These are phyloP conservation scores for Heterobasidion annosum DNA, from an alignment of 1,284 basidiomycete genomes.

Conservation along the genomic window DNA sequence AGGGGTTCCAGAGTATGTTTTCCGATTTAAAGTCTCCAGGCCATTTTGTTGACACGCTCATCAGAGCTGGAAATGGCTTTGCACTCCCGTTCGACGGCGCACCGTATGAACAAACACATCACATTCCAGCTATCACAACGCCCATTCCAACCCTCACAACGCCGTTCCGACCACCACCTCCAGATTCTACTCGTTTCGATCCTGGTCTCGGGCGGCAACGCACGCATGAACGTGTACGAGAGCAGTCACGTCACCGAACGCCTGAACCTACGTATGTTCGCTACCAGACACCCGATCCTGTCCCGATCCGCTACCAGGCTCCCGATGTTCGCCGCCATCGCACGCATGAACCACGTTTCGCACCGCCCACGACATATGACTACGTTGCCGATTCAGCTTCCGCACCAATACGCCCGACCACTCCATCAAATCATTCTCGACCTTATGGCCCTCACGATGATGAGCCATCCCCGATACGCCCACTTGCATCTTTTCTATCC, in stretches of 20 bases:
- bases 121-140: slow-evolving; percentile 6
- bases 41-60: background rate
- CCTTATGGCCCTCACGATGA: slow-evolving; percentile 3
- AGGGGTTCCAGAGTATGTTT: background rate
- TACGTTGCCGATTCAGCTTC: background rate
- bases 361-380: background rate
- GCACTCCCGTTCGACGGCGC: slow-evolving; percentile 5
- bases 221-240: slow-evolving; percentile 2
- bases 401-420: slow-evolving; percentile 6
- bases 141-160: slow-evolving; percentile 7
- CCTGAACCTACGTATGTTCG: background rate
- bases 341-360: background rate
- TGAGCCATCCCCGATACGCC: slow-evolving; percentile 18
- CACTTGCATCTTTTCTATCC: slow-evolving; percentile 20
- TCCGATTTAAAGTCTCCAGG: background rate
- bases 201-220: slow-evolving; percentile 6
- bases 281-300: background rate
- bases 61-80: background rate
- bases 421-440: slow-evolving; percentile 7
- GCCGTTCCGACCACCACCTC: slow-evolving; percentile 8
- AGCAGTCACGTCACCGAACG: slow-evolving; percentile 5
- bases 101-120: slow-evolving; percentile 5
- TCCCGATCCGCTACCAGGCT: slow-evolving; percentile 3
- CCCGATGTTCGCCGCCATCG: background rate
- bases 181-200: slow-evolving; percentile 9